phyloP scores from a whole-genome alignment of 2,329 filamentous ascomycete genomes.

The Colletotrichum lindemuthianum region DNA sequence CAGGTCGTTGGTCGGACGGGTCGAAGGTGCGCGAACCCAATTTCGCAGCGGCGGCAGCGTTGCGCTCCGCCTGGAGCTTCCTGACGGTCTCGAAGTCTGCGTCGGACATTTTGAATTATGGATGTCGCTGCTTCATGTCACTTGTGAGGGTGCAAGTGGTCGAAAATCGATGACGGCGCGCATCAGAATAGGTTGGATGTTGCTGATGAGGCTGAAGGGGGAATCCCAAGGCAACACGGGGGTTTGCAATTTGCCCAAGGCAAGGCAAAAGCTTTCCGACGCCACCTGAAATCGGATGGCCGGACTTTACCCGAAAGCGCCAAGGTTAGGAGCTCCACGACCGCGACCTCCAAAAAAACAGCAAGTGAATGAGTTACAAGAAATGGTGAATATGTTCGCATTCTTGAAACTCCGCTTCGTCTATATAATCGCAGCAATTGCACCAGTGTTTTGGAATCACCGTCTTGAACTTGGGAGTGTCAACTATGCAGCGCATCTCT shows the following conservation, averaged over 20 bases:
- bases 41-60: slow-evolving; percentile 79
- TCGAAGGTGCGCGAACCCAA: slow-evolving; percentile 86
- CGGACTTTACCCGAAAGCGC: slow-evolving; percentile 47
- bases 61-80: slow-evolving; percentile 92
- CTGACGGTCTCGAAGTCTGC: slow-evolving; percentile 89
- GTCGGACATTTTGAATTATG: slow-evolving; percentile 69
- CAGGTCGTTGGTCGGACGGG: slow-evolving; percentile 80
- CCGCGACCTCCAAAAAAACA: neutral
- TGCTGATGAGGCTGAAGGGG: slow-evolving; percentile 40
- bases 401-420: too few species aligned
- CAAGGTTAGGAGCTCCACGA: neutral
- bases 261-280: slow-evolving; percentile 41
- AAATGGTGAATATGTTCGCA: too few species aligned
- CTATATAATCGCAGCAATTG: too few species aligned
- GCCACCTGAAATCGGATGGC: slow-evolving; percentile 44
- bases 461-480: too few species aligned
- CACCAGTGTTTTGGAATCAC: too few species aligned
- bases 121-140: slow-evolving; percentile 49
- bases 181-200: slow-evolving; percentile 39
- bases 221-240: slow-evolving; percentile 35
- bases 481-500: too few species aligned
- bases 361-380: neutral
- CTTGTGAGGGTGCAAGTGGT: slow-evolving; percentile 35
- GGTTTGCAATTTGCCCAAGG: slow-evolving; percentile 37
- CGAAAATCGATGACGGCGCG: slow-evolving; percentile 35